Conservation (phyloP, 2,329 filamentous ascomycete genomes). For the Claviceps capensis region DNA sequence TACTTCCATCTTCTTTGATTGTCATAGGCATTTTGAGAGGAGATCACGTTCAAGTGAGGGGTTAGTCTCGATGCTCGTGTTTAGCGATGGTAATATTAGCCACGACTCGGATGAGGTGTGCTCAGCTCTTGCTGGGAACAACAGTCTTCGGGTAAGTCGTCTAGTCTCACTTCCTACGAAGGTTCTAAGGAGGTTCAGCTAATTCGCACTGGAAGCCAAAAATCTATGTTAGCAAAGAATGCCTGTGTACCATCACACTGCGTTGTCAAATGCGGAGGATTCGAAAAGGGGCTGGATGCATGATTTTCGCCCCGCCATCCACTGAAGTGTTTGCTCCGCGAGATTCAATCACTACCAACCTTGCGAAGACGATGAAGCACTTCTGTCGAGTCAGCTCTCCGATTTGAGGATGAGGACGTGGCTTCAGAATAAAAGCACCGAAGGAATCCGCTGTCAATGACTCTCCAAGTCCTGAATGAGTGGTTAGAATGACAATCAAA, state of each 20-base stretch:
- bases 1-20: conserved; percentile 25
- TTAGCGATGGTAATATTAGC: not conserved
- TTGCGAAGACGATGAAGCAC: conserved; percentile 8
- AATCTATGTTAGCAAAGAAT: not conserved
- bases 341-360: conserved; percentile 8
- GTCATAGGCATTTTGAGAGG: conserved; percentile 22
- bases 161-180: not conserved
- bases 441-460: conserved; percentile 6
- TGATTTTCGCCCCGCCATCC: not conserved
- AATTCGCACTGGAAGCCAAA: not conserved
- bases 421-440: conserved; percentile 2
- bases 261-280: not conserved
- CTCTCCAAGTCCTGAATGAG: conserved; percentile 6
- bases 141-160: conserved; percentile 5
- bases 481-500: conserved; percentile 3
- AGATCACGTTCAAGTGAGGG: conserved; percentile 10
- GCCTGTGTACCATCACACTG: not conserved
- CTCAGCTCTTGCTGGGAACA: conserved; percentile 2
- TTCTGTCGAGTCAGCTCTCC: conserved; percentile 7
- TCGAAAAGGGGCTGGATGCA: not conserved
- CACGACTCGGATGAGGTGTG: conserved; percentile 3
- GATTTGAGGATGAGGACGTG: not conserved
- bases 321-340: not conserved
- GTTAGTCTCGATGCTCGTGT: conserved; percentile 9
- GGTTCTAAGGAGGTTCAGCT: not conserved